A percentile compares a stretch with the other conserved stretches of the same genome.
These are phyloP conservation scores for Sinapis alba DNA, from an alignment of 441 rosid genomes.

Conservation along the genomic window DNA sequence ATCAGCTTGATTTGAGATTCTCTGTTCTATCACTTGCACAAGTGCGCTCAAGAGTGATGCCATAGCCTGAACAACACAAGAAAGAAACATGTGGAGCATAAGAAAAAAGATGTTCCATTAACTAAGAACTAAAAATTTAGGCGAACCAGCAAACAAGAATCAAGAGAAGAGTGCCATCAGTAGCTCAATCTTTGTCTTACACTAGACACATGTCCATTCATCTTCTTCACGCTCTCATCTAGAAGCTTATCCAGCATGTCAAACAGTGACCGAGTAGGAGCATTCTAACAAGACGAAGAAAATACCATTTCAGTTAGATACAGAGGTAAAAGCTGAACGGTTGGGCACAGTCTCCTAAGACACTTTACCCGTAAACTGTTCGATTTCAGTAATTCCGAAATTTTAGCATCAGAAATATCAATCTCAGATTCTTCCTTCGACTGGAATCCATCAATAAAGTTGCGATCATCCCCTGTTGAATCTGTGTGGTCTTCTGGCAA, in stretches of 20 bases:
- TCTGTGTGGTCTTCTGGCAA: slow-evolving; percentile 42
- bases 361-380: slow-evolving; percentile 70
- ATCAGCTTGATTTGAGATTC: slow-evolving; percentile 74
- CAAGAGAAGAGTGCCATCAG: slow-evolving; percentile 24
- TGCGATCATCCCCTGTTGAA: slow-evolving; percentile 36
- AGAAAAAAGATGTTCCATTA: slow-evolving; percentile 23
- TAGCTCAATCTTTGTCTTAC: slow-evolving; percentile 54
- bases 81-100: slow-evolving; percentile 26
- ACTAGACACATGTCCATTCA: slow-evolving; percentile 69
- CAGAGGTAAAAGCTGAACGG: slow-evolving; percentile 19
- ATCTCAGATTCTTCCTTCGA: slow-evolving; percentile 62
- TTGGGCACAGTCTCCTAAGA: background rate
- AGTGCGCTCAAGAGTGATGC: slow-evolving; percentile 67
- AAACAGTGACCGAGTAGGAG: slow-evolving; percentile 76
- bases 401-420: slow-evolving; percentile 68
- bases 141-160: slow-evolving; percentile 29
- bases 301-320: slow-evolving; percentile 32
- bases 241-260: slow-evolving; percentile 61
- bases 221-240: slow-evolving; percentile 72
- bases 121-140: slow-evolving; percentile 40
- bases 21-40: slow-evolving; percentile 70
- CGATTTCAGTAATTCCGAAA: slow-evolving; percentile 73
- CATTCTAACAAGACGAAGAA: slow-evolving; percentile 53
- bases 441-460: slow-evolving; percentile 44
- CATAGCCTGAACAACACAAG: slow-evolving; percentile 45